These are phyloP conservation scores for Salpingoeca rosetta DNA, from an alignment of 78 protist species.

Conservation along the genomic window DNA sequence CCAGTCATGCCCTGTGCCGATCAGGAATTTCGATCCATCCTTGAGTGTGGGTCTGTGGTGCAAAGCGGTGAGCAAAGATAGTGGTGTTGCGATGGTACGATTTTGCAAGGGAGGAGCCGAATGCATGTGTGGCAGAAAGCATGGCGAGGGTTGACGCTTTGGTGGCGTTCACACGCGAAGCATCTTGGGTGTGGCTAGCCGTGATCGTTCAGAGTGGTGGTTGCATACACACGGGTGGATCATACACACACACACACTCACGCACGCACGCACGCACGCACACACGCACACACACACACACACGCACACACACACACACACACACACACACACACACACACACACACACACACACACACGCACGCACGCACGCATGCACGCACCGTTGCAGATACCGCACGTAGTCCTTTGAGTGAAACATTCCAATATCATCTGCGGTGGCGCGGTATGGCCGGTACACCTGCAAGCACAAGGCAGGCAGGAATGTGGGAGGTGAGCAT, in stretches of 20 bases:
- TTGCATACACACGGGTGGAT: background rate
- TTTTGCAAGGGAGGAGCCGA: too few species aligned
- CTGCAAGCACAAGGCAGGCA: background rate
- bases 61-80: too few species aligned
- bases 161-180: too few species aligned
- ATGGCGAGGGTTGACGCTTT: too few species aligned
- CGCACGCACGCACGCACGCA: background rate
- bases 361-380: background rate
- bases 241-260: background rate
- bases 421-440: conserved; percentile 58
- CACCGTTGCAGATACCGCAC: conserved; percentile 69
- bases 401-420: conserved; percentile 94
- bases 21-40: too few species aligned
- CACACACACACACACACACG: too few species aligned
- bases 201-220: background rate
- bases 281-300: background rate
- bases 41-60: too few species aligned
- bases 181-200: too few species aligned
- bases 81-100: too few species aligned
- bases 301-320: background rate
- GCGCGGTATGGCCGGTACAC: conserved; percentile 82
- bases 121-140: too few species aligned
- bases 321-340: background rate
- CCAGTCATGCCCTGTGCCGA: conserved; percentile 44
- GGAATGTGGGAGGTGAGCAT: too few species aligned